A percentile compares a stretch with the other conserved stretches of the same genome.
phyloP scores from a whole-genome alignment of 441 rosid genomes.

The Brassica balearica region DNA sequence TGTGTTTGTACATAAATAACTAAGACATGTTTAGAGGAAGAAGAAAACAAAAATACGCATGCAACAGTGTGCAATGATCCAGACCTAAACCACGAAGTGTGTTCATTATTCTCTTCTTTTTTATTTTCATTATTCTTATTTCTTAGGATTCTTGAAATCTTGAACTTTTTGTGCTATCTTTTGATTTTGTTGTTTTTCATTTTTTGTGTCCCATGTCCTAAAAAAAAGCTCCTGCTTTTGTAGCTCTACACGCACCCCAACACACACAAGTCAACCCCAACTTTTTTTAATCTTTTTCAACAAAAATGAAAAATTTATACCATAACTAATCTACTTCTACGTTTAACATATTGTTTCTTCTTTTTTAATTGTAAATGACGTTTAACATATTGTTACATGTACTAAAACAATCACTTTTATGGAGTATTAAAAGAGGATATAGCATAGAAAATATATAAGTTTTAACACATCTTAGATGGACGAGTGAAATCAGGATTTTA shows the following conservation, averaged over 20 bases:
- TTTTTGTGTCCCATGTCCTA: neutral
- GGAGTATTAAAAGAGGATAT: neutral
- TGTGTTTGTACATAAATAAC: neutral
- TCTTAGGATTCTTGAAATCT: slow-evolving; percentile 25
- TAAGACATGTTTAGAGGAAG: neutral
- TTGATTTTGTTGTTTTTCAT: neutral
- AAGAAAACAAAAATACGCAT: slow-evolving; percentile 21
- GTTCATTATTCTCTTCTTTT: neutral
- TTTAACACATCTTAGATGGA: neutral
- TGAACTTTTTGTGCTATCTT: neutral
- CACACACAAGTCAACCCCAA: slow-evolving; percentile 30
- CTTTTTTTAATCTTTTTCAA: neutral
- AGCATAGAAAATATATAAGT: neutral
- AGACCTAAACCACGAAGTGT: slow-evolving; percentile 9
- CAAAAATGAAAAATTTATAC: neutral
- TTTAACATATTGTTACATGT: neutral
- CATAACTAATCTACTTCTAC: neutral
- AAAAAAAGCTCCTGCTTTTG: slow-evolving; percentile 8
- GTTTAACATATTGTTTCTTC: neutral
- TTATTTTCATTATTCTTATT: slow-evolving; percentile 1
- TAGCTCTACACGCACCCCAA: slow-evolving; percentile 14
- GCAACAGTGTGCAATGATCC: slow-evolving; percentile 24
- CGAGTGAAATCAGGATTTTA: neutral
- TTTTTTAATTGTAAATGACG: neutral
- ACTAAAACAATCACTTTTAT: neutral